These are phyloP conservation scores for Gaeumannomyces sp. DNA, from an alignment of 2,329 filamentous ascomycete genomes.

Conservation along the genomic window DNA sequence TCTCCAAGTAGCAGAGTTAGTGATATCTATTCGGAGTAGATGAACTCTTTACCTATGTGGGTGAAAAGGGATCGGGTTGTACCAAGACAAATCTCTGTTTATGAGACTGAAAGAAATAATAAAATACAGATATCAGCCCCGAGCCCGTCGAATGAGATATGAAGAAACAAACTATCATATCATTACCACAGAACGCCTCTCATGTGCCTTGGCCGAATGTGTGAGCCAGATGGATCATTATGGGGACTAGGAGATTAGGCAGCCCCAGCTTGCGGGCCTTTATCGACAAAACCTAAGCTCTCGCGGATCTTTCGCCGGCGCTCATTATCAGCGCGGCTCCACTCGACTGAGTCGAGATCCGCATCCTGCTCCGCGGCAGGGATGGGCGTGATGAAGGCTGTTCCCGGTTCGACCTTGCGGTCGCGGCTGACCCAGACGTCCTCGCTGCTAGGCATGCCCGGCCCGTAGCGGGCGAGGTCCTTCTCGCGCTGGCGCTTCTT, in stretches of 20 bases:
- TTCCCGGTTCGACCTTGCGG: slow-evolving; percentile 46
- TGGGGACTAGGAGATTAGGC: not conserved
- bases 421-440: slow-evolving; percentile 79
- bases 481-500: slow-evolving; percentile 62
- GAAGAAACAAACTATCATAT: not conserved
- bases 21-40: no score
- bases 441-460: slow-evolving; percentile 67
- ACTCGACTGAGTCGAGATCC: slow-evolving; percentile 36
- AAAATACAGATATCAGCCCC: not conserved
- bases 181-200: no score
- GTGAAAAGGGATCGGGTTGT: no score
- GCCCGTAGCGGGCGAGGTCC: slow-evolving; percentile 56
- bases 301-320: slow-evolving; percentile 30
- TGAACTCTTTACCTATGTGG: no score
- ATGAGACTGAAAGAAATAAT: not conserved
- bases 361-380: slow-evolving; percentile 18
- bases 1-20: no score
- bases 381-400: slow-evolving; percentile 32
- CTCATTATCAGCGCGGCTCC: slow-evolving; percentile 30
- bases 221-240: not conserved
- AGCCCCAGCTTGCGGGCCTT: not conserved
- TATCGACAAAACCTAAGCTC: slow-evolving; percentile 20
- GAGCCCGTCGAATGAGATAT: not conserved
- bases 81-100: no score
- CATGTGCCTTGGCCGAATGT: not conserved